Conservation (phyloP, 2,329 filamentous ascomycete species). For the Thelonectria blattea region DNA sequence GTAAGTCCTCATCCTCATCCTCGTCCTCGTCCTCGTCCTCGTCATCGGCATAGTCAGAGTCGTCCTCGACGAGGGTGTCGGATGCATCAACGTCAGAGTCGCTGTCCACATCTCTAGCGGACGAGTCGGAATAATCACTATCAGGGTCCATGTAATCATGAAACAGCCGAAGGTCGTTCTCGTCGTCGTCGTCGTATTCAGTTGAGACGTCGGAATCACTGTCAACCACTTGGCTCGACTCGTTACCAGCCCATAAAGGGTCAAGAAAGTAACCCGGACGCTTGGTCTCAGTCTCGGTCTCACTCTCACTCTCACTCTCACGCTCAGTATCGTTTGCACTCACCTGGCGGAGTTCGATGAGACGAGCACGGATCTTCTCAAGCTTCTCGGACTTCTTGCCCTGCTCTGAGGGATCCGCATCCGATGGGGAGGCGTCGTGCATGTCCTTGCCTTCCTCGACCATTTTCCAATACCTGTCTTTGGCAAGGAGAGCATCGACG, state of each 20-base stretch:
- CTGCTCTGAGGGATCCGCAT: conserved; percentile 44
- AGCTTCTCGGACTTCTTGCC: conserved; percentile 59
- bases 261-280: neutral
- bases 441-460: conserved; percentile 54
- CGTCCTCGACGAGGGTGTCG: neutral
- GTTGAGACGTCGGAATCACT: neutral
- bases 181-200: neutral
- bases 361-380: conserved; percentile 61
- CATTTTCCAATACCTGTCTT: conserved; percentile 64
- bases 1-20: neutral
- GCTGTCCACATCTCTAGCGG: neutral
- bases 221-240: conserved; percentile 21
- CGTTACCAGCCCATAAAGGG: conserved; percentile 5
- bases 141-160: too few species aligned
- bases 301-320: neutral
- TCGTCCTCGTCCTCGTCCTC: conserved; percentile 1
- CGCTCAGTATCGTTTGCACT: conserved; percentile 38
- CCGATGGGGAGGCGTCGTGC: conserved; percentile 46
- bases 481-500: conserved; percentile 63
- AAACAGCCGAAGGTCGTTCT: neutral
- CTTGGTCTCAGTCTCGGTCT: neutral
- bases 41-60: neutral
- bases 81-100: neutral
- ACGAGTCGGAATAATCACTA: neutral
- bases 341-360: conserved; percentile 66